Conservation (phyloP, 2,329 filamentous ascomycete species). For the Calonectria henricotiae region DNA sequence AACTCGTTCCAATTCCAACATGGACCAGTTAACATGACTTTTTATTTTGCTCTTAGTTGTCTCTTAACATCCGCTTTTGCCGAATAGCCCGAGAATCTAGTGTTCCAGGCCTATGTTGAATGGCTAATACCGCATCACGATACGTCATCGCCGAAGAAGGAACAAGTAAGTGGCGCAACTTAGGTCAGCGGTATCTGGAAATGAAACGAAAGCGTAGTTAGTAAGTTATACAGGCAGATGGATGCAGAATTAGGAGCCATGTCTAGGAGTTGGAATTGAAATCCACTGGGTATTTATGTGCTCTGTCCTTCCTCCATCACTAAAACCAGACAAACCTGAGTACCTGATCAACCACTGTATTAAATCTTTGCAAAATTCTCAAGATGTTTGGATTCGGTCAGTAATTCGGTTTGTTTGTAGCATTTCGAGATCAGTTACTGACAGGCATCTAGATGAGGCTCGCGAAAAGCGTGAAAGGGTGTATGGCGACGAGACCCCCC, state of each 20-base stretch:
- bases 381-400: constrained; percentile 39
- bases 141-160: constrained; percentile 23
- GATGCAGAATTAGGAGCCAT: not conserved
- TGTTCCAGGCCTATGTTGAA: not conserved
- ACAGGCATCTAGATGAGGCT: constrained; percentile 28
- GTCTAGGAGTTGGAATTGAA: not conserved
- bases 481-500: constrained; percentile 58
- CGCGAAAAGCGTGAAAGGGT: constrained; percentile 59
- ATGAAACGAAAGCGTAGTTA: not conserved
- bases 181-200: not conserved
- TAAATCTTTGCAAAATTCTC: not conserved
- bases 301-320: not conserved
- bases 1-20: not conserved
- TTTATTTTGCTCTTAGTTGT: not conserved
- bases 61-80: constrained; percentile 11
- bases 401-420: not conserved
- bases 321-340: not conserved
- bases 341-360: not conserved
- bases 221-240: not conserved
- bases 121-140: constrained; percentile 16
- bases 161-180: not conserved
- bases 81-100: not conserved
- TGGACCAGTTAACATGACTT: not conserved
- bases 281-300: not conserved
- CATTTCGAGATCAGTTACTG: not conserved